Evolutionary conservation across 2,329 filamentous ascomycete species (phyloP), one percentile per base, ranked within the genome.

Genomic region (Cladophialophora carrionii): DNA sequence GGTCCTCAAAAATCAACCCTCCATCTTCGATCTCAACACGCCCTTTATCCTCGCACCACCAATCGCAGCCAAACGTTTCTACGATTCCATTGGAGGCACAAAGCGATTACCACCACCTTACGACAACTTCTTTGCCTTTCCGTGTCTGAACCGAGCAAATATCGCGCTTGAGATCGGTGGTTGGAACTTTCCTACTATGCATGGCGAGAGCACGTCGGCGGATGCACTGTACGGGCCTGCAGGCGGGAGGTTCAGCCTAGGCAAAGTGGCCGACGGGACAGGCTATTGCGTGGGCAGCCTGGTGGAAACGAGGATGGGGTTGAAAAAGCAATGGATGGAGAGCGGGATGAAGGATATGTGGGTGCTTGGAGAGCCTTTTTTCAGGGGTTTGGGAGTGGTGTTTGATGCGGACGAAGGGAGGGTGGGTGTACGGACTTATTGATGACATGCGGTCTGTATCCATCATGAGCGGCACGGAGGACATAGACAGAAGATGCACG

Each of bases 1-100:
- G 65, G 65, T 75, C 7, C 66, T 76, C 6, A 69, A 71, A 22
- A 75, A 75, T 58, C 74, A 76, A 64, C 73, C 74, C 3, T 68
- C 71, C n/a, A 67, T 76, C 43, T 61, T 76, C 34, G 74, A 76
- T 60, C 56, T 71, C 62, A 66, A 71, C 41, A 61, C 56, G 9
- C 70, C 71, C 4, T 69, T 72, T 62, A 71, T 71, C 48, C 65
- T 71, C 8, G 71, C 71, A 12, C 71, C 71, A 8, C 58, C 66
- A 1, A 24, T 59, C 6, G 68, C 65, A 10, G 62, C 55, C 2
- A 37, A 49, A 32, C 58, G 57, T 3, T 62, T 71, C 53, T 72
- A 71, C 65, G 60, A 67, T 17, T 57, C 66, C 26, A 70, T 71
- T 20, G 56, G 64, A 17, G 71, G 71, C 22, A 57, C 66, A 24